A percentile compares a stretch with the other conserved stretches of the same genome.
These are phyloP conservation scores for Taiozyma sp. DNA, from an alignment of 1,139 yeast genomes.

Conservation along the genomic window DNA sequence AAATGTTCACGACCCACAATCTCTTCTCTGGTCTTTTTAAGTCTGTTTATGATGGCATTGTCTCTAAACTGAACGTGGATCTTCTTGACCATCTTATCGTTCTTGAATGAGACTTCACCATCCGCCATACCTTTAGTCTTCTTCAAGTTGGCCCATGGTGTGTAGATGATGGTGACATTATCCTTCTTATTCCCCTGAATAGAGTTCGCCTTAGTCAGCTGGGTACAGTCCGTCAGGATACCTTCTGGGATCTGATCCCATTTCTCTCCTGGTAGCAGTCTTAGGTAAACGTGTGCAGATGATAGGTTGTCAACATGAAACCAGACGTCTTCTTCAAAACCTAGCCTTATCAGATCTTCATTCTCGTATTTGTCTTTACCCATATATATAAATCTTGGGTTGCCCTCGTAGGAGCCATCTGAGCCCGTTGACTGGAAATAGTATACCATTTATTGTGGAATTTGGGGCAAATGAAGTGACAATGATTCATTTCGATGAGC, in stretches of 20 bases:
- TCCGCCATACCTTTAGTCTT: conserved; percentile 74
- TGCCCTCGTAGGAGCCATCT: conserved; percentile 25
- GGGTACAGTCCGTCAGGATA: conserved; percentile 55
- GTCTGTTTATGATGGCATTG: conserved; percentile 57
- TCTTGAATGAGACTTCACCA: conserved; percentile 79
- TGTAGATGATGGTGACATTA: conserved; percentile 65
- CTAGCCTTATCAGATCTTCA: conserved; percentile 66
- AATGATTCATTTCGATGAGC: background rate
- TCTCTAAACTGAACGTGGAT: conserved; percentile 54
- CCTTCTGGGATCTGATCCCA: conserved; percentile 47
- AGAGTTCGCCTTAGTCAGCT: conserved; percentile 75
- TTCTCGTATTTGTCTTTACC: conserved; percentile 79
- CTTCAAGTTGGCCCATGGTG: conserved; percentile 71
- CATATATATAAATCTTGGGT: conserved; percentile 48
- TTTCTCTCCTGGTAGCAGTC: conserved; percentile 43
- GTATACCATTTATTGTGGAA: conserved; percentile 45
- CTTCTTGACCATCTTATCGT: conserved; percentile 49
- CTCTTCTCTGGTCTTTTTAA: conserved; percentile 65
- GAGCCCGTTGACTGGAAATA: conserved; percentile 46
- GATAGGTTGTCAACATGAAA: conserved; percentile 80
- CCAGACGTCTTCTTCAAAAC: conserved; percentile 72
- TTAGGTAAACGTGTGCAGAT: conserved; percentile 77
- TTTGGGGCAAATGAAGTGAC: background rate
- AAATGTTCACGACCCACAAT: conserved; percentile 44
- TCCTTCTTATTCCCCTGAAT: conserved; percentile 74